phyloP scores from a whole-genome alignment of 1,284 basidiomycete species.

The Ceratobasidium sp. region DNA sequence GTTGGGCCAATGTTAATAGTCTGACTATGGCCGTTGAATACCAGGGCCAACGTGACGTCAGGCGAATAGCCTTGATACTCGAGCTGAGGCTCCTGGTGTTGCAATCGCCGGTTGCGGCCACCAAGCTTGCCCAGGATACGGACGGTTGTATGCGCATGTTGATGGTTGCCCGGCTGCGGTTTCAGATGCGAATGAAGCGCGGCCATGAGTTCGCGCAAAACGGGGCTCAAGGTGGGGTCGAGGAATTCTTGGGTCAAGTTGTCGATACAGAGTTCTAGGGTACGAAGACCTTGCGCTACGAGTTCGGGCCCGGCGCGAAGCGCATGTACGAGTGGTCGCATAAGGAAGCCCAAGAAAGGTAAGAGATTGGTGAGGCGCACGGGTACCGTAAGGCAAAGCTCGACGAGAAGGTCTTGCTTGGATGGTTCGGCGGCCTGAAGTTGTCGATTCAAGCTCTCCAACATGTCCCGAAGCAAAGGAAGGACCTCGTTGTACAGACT shows the following conservation, averaged over 20 bases:
- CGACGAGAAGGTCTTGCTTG: slow-evolving; percentile 92
- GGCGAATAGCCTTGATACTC: slow-evolving; percentile 79
- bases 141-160: slow-evolving; percentile 94
- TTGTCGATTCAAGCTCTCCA: slow-evolving; percentile 94
- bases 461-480: slow-evolving; percentile 95
- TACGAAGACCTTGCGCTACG: slow-evolving; percentile 95
- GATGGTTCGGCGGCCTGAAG: slow-evolving; percentile 81
- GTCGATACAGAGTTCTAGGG: slow-evolving; percentile 99
- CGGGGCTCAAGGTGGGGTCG: slow-evolving; percentile 95
- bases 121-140: slow-evolving; percentile 98
- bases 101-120: slow-evolving; percentile 90
- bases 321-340: slow-evolving; percentile 96
- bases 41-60: slow-evolving; percentile 76
- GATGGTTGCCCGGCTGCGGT: slow-evolving; percentile 91
- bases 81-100: slow-evolving; percentile 85
- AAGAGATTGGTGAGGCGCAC: slow-evolving; percentile 95
- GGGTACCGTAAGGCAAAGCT: slow-evolving; percentile 97
- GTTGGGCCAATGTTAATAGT: slow-evolving; percentile 80
- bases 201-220: slow-evolving; percentile 94
- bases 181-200: slow-evolving; percentile 92
- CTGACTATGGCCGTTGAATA: slow-evolving; percentile 79
- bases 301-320: slow-evolving; percentile 90
- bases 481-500: slow-evolving; percentile 96
- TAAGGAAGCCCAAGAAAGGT: slow-evolving; percentile 95
- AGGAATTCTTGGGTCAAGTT: slow-evolving; percentile 99